Base-by-base conservation (phyloP, 257 asterid species). In the Primulina tabacum region DNA sequence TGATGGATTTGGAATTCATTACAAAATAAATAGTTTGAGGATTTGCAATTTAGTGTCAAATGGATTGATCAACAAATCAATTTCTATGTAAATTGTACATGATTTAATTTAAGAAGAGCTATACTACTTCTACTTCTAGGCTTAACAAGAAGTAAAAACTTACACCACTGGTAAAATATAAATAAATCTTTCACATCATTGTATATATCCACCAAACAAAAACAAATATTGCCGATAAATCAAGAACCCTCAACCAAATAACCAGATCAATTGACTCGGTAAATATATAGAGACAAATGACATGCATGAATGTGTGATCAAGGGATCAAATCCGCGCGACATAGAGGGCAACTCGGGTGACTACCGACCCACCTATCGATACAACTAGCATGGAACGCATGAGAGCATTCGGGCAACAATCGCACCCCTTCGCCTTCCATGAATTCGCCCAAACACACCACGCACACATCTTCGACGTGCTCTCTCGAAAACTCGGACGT, bases 331-430 rank as follows among this genome's bases (percentile, higher is more conserved):
- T 66, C 66, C 1, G 90, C 81, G 0, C 96, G 87, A 63, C 94
- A 85, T 64, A 87, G 71, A 0, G 94, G 96, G 58, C 90, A 89
- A 66, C 73, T 81, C 2, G 68, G 60, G 32, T 85, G 90, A 21
- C 69, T 71, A n/a, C 53, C 21, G 1, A 89, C 73, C 95, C 97
- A 90, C 66, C 37, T 81, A 43, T 76, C 68, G 8, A 83, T 78
- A 21, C 88, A 83, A 12, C 37, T 5, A 20, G 70, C 60, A 61
- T 83, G 88, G 59, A 81, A 83, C 9, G 64, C 30, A 29, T 83
- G 88, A 0, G 73, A 32, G 24, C 86, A 83, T 9, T 77, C 81
- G 0, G 76, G 69, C 47, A 83, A 61, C 33, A 81, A 79, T 0
- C 82, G 80, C 20, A 83, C 78, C 2, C 67, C 24, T 17, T 78